Evolutionary conservation across 192 early-diverging fungal species (phyloP).

Genomic region (Paraglomus occultum): DNA sequence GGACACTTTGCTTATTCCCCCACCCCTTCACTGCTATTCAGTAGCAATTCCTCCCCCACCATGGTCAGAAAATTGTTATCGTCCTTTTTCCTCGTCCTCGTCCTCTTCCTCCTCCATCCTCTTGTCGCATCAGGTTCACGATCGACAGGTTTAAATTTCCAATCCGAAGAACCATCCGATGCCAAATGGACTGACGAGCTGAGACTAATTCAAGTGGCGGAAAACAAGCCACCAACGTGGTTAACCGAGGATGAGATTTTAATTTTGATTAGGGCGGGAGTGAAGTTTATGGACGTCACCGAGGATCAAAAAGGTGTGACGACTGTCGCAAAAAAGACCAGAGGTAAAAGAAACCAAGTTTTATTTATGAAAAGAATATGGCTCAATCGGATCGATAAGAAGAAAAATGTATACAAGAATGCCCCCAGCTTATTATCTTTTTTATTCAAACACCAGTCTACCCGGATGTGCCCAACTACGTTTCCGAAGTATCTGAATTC

Average conservation of each 20-base stretch:
- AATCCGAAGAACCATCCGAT: constrained; percentile 13
- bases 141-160: constrained; percentile 32
- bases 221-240: constrained; percentile 53
- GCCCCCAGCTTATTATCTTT: background rate
- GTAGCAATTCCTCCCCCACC: too few species aligned
- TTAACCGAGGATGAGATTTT: constrained; percentile 61
- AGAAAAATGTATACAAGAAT: background rate
- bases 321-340: background rate
- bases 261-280: constrained; percentile 60
- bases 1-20: too few species aligned
- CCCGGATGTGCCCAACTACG: constrained; percentile 53
- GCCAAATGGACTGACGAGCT: constrained; percentile 19
- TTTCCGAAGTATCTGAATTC: constrained; percentile 59
- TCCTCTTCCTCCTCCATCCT: constrained; percentile 33
- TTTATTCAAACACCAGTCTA: constrained; percentile 36
- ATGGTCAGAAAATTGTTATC: too few species aligned
- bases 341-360: constrained; percentile 25
- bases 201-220: constrained; percentile 42
- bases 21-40: too few species aligned
- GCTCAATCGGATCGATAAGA: constrained; percentile 16
- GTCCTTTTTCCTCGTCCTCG: constrained; percentile 9
- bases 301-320: constrained; percentile 57
- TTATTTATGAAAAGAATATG: constrained; percentile 7
- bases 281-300: constrained; percentile 88
- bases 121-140: constrained; percentile 34